Base-by-base conservation (phyloP, 345 rosid species). In the Populus pruinosa region DNA sequence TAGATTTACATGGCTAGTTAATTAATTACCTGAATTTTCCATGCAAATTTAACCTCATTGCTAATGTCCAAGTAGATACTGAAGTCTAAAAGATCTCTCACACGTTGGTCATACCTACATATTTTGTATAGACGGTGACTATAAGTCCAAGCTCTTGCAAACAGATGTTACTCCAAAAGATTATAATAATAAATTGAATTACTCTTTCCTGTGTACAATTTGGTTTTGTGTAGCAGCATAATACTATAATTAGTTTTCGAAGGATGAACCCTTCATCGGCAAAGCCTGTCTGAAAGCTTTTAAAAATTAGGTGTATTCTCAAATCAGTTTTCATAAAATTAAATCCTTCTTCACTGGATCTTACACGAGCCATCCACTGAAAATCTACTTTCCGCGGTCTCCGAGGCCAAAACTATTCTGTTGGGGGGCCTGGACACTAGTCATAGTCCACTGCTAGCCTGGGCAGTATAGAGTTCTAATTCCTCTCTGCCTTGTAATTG, bases 1-100 rank as follows among this genome's bases (percentile, higher is more conserved):
- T 36, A 17, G n/a, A 39, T 14, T 9, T 2, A 5, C 2, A 23
- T 5, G 44, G n/a, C 20, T 0, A 25, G 55, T 4, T 41, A 10
- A 10, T 41, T 41, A 41, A 41, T 7, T 65, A 77, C 84, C 78
- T 81, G 84, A 68, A 79, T 93, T 79, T 95, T 95, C 99, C 98
- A 95, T 59, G 99, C 96, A 88, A 95, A 95, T 79, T 95, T 95
- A 82, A 95, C 98, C 72, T 93, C 97, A 66, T 92, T 93, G 90
- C 98, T 95, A 47, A 95, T 95, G 86, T 95, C 99, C 88, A 95
- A 90, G 89, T 95, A 93, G 82, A 95, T 92, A 71, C 98, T 91
- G 85, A 95, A 93, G 94, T 95, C 98, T 43, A 95, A 76, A 1
- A 95, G 88, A 7, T 91, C 89, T 83, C 98, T 90, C 69, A 95